Base-by-base conservation (phyloP, 306 rosid genomes). In the Acmispon strigosus region DNA sequence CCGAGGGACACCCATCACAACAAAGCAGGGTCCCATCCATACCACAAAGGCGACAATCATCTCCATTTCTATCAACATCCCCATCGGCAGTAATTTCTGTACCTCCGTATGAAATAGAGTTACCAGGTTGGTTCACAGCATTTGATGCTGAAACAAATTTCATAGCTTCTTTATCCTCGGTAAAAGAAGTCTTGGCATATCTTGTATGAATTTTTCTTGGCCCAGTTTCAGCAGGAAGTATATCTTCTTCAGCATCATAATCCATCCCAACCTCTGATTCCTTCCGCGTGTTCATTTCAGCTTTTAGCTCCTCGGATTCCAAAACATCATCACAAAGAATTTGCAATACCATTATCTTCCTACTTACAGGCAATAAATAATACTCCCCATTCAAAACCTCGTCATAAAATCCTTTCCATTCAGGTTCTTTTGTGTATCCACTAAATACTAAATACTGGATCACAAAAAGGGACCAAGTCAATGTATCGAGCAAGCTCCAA, bases 1-100 rank as follows among this genome's bases (percentile, higher is more conserved):
- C 92, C 41, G 96, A 91, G 45, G 99, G 99, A 78, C 99, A 95
- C 72, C 99, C 99, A 78, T 95, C 99, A 79, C 99, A 95, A 69
- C 99, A 95, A 79, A 95, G 90, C 78, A 95, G 82, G 50, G 76
- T 89, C 81, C 99, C 99, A 64, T 95, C 99, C 99, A 95, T 89
- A 60, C 96, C 96, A 82, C 99, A 95, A 61, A 95, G 99, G 70
- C 90, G 85, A 19, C 99, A 95, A 63, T 95, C 97, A 77, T 91
- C 99, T 17, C 96, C 84, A 73, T 95, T 95, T 82, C 80, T 60
- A 78, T 89, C 96, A 20, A 59, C 80, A 78, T 84, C 98, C 43
- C 81, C 84, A 78, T 78, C 89, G 68, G 51, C 57, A 0, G 79
- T 44, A 71, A 79, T 84, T 62, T 74, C 80, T 8, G 55, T 69